phyloP scores from a whole-genome alignment of 768 basidiomycete genomes.

The Filobasidium wieringae region DNA sequence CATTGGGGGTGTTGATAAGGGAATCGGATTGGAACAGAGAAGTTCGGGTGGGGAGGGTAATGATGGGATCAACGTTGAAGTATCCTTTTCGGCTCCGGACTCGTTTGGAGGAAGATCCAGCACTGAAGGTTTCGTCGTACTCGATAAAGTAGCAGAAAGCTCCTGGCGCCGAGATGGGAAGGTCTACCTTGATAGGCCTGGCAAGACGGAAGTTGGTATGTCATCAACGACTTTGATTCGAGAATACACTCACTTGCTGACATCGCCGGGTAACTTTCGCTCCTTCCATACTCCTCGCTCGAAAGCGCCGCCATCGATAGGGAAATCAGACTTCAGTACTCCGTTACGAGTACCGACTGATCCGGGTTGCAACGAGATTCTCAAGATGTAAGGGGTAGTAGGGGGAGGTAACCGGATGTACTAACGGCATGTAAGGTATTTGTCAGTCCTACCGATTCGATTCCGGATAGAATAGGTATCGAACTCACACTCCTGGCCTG shows the following conservation, averaged over 20 bases:
- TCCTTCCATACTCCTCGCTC: conserved; percentile 61
- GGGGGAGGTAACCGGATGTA: conserved; percentile 94
- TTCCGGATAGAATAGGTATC: neutral
- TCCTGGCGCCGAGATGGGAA: conserved; percentile 92
- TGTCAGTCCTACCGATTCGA: neutral
- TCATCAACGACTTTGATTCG: neutral
- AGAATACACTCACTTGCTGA: conserved; percentile 47
- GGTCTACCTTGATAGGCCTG: conserved; percentile 82
- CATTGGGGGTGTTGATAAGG: conserved; percentile 40
- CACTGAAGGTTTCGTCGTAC: conserved; percentile 47
- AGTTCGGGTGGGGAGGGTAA: conserved; percentile 60
- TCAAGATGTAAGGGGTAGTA: conserved; percentile 71
- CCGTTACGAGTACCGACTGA: conserved; percentile 83
- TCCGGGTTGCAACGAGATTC: conserved; percentile 83
- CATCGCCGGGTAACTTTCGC: conserved; percentile 43
- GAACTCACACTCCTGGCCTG: conserved; percentile 66
- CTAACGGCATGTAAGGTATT: conserved; percentile 42
- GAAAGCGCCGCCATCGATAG: conserved; percentile 80
- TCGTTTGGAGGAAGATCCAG: conserved; percentile 42
- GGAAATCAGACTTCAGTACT: conserved; percentile 91
- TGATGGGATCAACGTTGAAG: conserved; percentile 89
- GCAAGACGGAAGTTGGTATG: conserved; percentile 20
- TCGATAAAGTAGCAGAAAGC: conserved; percentile 93
- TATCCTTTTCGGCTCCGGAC: conserved; percentile 77
- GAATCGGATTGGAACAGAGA: conserved; percentile 56